Evolutionary conservation across 306 rosid species (phyloP), one percentile per base, ranked within the genome.

Genomic region (Medicago lupulina): DNA sequence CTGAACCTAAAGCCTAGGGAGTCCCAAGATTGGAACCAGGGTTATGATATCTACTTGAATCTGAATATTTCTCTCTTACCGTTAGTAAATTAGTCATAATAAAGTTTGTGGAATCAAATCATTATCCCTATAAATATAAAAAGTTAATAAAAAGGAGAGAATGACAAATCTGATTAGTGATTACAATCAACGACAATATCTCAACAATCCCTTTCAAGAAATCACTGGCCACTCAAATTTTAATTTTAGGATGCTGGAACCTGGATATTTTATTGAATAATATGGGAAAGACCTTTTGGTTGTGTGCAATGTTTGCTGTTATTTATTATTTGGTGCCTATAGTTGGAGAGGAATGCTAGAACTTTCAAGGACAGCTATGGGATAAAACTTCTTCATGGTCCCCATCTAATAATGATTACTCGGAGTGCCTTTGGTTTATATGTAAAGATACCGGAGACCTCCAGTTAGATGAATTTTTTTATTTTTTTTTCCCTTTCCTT

Each of bases 331-430:
- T 62, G 49, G 57, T 39, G 38, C 46, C 72, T 44, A 18, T 14
- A 3, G 21, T 79, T 72, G 74, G 79, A 17, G 43, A 65, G 51
- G 41, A 71, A 64, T 55, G 61, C 53, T 63, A 13, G 23, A 46
- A 44, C n/a, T 66, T 74, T 80, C 66, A n/a, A 67, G 47, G 40
- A 12, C 57, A 21, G 62, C 70, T 66, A 36, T 21, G 54, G 3
- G 28, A 53, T 71, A 64, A 63, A 59, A 7, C 71, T 25, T 40
- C 65, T 50, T 50, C 71, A 15, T 79, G 21, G 43, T 60, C 34
- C 71, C 40, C 6, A 28, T 19, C 23, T 59, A 58, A 69, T 34
- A n/a, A 15, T 50, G 55, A 18, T 71, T 50, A 62, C 38, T 69
- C 36, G 36, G 34, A 28, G 59, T 51, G 44, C 18, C 19, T 60